These are phyloP conservation scores for Vinca major DNA, from an alignment of 305 asterid species.

Conservation along the genomic window DNA sequence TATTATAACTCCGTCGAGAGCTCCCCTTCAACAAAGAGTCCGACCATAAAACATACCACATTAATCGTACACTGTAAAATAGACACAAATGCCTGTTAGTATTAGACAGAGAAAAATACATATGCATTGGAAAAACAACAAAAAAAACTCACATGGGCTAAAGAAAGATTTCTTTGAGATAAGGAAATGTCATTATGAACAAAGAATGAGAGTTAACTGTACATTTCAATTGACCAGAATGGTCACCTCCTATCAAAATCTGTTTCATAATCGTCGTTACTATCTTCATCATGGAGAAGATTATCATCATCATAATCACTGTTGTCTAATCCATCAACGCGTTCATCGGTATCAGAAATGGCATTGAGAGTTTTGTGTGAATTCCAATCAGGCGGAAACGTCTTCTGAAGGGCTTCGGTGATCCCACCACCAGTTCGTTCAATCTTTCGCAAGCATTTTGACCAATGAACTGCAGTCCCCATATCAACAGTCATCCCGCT, in stretches of 20 bases:
- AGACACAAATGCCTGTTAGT: too few species aligned
- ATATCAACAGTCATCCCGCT: conserved; percentile 58
- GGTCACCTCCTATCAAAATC: conserved; percentile 18
- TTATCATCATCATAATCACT: conserved; percentile 20
- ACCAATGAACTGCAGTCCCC: conserved; percentile 99
- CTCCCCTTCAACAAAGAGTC: too few species aligned
- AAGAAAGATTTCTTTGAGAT: neutral
- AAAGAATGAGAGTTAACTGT: neutral
- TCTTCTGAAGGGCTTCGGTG: conserved; percentile 85
- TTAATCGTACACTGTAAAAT: too few species aligned
- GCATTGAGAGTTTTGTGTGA: conserved; percentile 49
- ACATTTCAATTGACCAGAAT: conserved; percentile 7
- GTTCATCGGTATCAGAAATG: conserved; percentile 29
- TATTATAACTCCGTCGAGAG: too few species aligned
- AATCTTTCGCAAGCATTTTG: conserved; percentile 64
- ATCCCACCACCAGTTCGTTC: conserved; percentile 71
- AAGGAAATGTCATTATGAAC: neutral
- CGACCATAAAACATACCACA: too few species aligned
- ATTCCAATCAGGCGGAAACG: conserved; percentile 97
- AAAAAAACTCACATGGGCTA: too few species aligned
- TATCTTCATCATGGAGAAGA: conserved; percentile 14
- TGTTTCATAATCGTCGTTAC: conserved; percentile 26
- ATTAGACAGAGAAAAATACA: too few species aligned
- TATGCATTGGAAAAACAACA: too few species aligned
- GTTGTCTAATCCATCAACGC: conserved; percentile 24